Evolutionary conservation across 768 basidiomycete genomes (phyloP), one percentile per base, ranked within the genome.

Genomic region (Calocera cornea): DNA sequence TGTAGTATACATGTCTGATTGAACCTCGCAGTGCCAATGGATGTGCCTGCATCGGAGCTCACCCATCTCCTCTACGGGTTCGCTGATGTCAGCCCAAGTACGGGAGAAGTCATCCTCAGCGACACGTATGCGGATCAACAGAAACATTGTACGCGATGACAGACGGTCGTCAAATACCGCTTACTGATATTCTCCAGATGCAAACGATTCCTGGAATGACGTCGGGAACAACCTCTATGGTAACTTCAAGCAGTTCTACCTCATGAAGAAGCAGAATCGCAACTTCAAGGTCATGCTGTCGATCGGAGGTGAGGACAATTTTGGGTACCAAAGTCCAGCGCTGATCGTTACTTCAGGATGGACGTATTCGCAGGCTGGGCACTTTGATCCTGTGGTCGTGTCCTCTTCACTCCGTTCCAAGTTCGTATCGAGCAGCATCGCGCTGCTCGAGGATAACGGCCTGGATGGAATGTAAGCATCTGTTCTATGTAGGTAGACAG

Each of bases 41-140:
- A 60, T 33, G 54, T 60, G 5, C 54, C 54, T 50, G 75, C 85
- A 10, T 76, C 78, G 1, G 78, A 81, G 41, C 78, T 93, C 70
- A 90, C 89, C 5, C 89, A 89, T 79, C 83, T 92, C 72, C 77
- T 90, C 19, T 92, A 92, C 71, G 82, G 89, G 1, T 93, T 93
- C 73, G 90, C 87, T 54, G 89, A 92, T 74, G 82, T 86, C 40
- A 81, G 83, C 66, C 74, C 85, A 7, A 77, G 79, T 49, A 83
- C 84, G 0, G 90, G 91, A 14, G 74, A 77, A 19, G 87, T 90
- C 70, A 76, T 74, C 16, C 79, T 92, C 22, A 88, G 87, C 1
- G 91, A 92, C 73, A 73, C 80, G 10, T 92, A 87, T 75, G 88
- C 89, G 2, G 91, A 93, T 73, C 79, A 84, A 73, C 77, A 87